Evolutionary conservation across 148 eudicot genomes (phyloP).

Genomic region (Rhododendron henanense): DNA sequence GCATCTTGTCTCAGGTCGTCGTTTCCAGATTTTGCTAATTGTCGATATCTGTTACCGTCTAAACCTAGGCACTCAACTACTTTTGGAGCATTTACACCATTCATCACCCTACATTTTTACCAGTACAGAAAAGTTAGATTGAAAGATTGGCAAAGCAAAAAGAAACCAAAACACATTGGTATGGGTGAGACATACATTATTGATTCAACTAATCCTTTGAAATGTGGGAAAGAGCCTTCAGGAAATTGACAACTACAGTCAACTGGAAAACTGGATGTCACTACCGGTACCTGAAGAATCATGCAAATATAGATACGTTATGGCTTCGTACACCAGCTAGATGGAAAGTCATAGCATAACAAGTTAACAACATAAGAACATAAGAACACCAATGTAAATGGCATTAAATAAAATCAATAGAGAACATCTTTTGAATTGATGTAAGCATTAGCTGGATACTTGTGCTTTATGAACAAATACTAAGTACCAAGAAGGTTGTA

Average conservation of each 20-base stretch:
- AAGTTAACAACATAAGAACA: neutral
- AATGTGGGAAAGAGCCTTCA: slow-evolving; percentile 89
- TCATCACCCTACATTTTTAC: slow-evolving; percentile 71
- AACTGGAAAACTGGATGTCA: slow-evolving; percentile 72
- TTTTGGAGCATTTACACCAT: slow-evolving; percentile 99
- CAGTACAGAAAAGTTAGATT: neutral
- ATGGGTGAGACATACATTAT: slow-evolving; percentile 50
- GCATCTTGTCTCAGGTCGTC: slow-evolving; percentile 99
- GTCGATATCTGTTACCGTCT: slow-evolving; percentile 84
- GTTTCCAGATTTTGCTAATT: slow-evolving; percentile 97
- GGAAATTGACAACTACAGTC: slow-evolving; percentile 74
- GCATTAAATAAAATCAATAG: neutral
- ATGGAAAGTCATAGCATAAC: neutral
- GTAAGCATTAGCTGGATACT: neutral
- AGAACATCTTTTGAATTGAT: neutral
- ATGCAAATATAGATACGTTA: neutral
- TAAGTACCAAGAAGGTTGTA: neutral
- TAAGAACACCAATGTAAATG: neutral
- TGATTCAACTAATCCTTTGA: slow-evolving; percentile 89
- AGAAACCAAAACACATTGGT: slow-evolving; percentile 6
- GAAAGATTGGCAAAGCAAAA: slow-evolving; percentile 7
- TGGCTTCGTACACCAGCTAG: neutral
- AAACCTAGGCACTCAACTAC: slow-evolving; percentile 93
- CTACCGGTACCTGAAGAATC: slow-evolving; percentile 78
- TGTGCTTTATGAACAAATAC: neutral